Evolutionary conservation across 208 protist genomes (phyloP), one percentile per base, ranked within the genome.

Genomic region (Borovskyia barvae): DNA sequence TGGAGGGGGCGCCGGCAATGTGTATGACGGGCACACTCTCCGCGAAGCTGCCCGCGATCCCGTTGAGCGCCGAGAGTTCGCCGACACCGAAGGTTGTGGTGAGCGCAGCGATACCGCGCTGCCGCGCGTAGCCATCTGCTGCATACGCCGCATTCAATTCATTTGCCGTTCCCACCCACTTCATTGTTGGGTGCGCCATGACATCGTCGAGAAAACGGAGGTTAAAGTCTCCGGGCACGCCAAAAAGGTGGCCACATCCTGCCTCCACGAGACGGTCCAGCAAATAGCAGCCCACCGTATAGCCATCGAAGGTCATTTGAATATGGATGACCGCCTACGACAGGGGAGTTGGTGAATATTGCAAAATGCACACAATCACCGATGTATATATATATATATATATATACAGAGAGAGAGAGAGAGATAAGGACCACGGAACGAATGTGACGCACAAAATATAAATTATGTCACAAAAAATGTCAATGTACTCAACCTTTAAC

Each of bases 181-280:
- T 67, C 12, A 82, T 66, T n/a, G 33, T 51, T 20, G 54, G 39
- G 53, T 80, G 65, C 9, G 56, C 19, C 68, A 76, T 79, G 35
- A 85, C 70, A 28, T 85, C 78, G 33, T 85, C 78, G 40, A 85
- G 72, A 43, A 85, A 85, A 46, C 73, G 74, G 28, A 85, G 74
- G 57, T 85, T 85, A 56, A 71, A 85, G 66, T 85, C 78, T 41
- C 78, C 78, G 19, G 78, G 78, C 17, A 81, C 73, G 50, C 78
- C 78, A 37, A 85, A 85, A 36, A 85, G 45, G 63, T 85, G 66
- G 4, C 74, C 62, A 37, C 70, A 74, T 20, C 74, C 74, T 6
- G 67, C 49, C 71, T 85, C 72, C 35, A 59, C 47, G 4, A 78
- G 60, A 12, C 77, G 72, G 57, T 85, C 73, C 9, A 85, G 57